These are phyloP conservation scores for Parachaetomium inaequale DNA, from an alignment of 495 filamentous ascomycete species.

Conservation along the genomic window DNA sequence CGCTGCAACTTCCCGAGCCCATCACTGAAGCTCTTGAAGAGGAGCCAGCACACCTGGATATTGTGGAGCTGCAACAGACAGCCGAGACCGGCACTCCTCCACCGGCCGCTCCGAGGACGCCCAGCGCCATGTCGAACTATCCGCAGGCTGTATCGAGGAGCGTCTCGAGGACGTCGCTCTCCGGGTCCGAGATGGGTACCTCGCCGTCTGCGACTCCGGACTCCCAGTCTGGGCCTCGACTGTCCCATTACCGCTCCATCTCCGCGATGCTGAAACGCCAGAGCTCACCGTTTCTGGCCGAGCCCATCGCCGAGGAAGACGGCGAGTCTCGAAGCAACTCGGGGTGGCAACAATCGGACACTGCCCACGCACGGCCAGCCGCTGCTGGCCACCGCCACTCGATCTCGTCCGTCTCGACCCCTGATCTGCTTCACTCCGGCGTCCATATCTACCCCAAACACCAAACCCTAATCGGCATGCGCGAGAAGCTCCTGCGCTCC, in stretches of 20 bases:
- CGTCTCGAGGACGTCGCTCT: constrained; percentile 24
- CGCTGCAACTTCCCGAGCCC: constrained; percentile 40
- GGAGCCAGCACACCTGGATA: constrained; percentile 56
- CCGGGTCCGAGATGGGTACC: constrained; percentile 12
- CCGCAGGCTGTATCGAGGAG: constrained; percentile 16
- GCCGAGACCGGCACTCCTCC: constrained; percentile 48
- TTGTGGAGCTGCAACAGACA: constrained; percentile 68
- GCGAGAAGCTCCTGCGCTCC: constrained; percentile 57
- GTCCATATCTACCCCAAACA: constrained; percentile 37
- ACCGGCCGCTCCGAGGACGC: constrained; percentile 34
- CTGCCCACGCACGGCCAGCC: not conserved
- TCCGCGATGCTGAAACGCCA: constrained; percentile 22
- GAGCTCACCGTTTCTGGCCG: constrained; percentile 25
- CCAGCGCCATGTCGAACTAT: constrained; percentile 34
- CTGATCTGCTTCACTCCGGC: constrained; percentile 29
- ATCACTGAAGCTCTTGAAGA: constrained; percentile 39
- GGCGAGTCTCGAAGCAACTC: not conserved
- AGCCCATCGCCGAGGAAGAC: constrained; percentile 42
- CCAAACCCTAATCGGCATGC: constrained; percentile 59
- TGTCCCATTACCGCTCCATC: constrained; percentile 19
- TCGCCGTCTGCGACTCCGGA: constrained; percentile 18
- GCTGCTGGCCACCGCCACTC: constrained; percentile 11
- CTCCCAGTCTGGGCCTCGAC: constrained; percentile 15
- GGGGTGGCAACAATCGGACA: not conserved
- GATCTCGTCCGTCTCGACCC: constrained; percentile 17